Percentiles rank a stretch among this genome's conserved stretches.
Evolutionary conservation across 768 basidiomycete genomes (phyloP).

Genomic region (Termitomyces sp.): DNA sequence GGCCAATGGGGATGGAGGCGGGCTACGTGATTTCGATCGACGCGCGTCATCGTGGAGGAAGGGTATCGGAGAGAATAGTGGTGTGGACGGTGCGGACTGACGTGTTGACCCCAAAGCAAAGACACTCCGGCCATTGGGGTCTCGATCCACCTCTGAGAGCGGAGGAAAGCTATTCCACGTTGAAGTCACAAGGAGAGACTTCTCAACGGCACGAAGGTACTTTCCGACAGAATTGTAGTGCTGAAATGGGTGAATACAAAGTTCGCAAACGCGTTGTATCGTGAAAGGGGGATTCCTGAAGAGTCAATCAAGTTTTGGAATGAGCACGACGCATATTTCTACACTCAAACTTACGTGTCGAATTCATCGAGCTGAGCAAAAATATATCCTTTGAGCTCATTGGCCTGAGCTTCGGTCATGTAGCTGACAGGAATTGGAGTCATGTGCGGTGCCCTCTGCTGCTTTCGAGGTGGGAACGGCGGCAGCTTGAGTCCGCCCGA

Average conservation of each 20-base stretch:
- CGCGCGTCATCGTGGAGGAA: constrained; percentile 83
- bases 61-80: constrained; percentile 82
- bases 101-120: constrained; percentile 40
- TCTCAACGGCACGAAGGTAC: constrained; percentile 83
- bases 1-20: constrained; percentile 68
- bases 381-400: constrained; percentile 48
- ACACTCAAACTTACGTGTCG: constrained; percentile 49
- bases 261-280: constrained; percentile 84
- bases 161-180: constrained; percentile 67
- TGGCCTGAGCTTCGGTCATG: constrained; percentile 58
- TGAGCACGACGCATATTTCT: neutral
- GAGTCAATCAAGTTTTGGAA: neutral
- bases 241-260: constrained; percentile 59
- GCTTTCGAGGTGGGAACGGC: constrained; percentile 63
- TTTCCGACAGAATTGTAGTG: constrained; percentile 80
- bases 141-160: constrained; percentile 31
- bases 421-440: constrained; percentile 51
- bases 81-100: constrained; percentile 64
- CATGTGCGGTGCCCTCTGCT: constrained; percentile 37
- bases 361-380: constrained; percentile 67
- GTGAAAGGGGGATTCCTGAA: constrained; percentile 71
- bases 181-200: constrained; percentile 78
- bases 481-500: constrained; percentile 64
- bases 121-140: constrained; percentile 31
- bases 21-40: constrained; percentile 73